A percentile compares a stretch with the other conserved stretches of the same genome.
Evolutionary conservation across 257 asterid genomes (phyloP).

Genomic region (Misopates orontium): DNA sequence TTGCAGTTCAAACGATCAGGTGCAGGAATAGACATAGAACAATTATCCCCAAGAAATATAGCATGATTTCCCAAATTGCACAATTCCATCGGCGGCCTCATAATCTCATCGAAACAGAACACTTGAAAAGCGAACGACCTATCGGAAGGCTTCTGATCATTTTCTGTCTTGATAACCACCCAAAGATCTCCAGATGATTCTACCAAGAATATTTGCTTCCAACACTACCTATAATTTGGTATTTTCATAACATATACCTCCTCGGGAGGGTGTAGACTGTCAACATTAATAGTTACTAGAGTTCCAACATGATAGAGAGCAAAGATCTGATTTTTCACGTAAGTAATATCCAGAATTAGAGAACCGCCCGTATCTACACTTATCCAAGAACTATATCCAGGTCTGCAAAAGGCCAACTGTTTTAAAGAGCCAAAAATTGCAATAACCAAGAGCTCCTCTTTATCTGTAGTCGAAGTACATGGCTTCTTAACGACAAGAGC

Average conservation of each 20-base stretch:
- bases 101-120: too few species aligned
- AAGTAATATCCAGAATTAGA: conserved; percentile 20
- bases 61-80: too few species aligned
- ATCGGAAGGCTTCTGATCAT: neutral
- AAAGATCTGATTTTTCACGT: conserved; percentile 24
- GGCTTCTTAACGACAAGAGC: conserved; percentile 31
- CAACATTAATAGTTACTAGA: conserved; percentile 23
- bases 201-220: conserved; percentile 28
- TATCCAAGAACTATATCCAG: conserved; percentile 31
- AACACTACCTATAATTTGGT: conserved; percentile 21
- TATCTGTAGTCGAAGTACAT: conserved; percentile 3
- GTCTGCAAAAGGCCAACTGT: conserved; percentile 31
- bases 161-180: conserved; percentile 26
- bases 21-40: too few species aligned
- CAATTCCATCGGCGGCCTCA: too few species aligned
- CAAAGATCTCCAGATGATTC: conserved; percentile 35
- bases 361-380: conserved; percentile 3
- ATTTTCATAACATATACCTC: neutral
- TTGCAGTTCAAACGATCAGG: too few species aligned
- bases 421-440: conserved; percentile 28
- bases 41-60: too few species aligned
- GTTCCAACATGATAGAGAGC: conserved; percentile 29
- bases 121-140: too few species aligned
- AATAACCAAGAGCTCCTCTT: conserved; percentile 30
- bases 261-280: conserved; percentile 5